Conservation (phyloP, 2,329 filamentous ascomycete species). For the Pestalotiopsis sp. region DNA sequence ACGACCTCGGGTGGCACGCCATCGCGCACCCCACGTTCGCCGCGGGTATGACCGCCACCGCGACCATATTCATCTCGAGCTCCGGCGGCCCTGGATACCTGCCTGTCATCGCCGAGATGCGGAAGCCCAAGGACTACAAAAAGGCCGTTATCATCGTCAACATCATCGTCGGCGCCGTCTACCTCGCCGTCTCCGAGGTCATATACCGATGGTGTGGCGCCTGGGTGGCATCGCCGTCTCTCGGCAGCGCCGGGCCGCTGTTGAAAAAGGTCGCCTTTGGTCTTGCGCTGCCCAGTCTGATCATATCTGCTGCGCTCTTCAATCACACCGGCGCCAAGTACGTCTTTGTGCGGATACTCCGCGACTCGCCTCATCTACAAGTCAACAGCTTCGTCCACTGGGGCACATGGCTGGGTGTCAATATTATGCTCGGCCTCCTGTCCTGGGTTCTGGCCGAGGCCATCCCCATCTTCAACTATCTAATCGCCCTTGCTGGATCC, state of each 20-base stretch:
- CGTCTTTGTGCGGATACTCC: conserved; percentile 35
- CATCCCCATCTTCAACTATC: conserved; percentile 19
- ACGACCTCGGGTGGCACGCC: conserved; percentile 58
- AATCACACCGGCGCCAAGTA: conserved; percentile 35
- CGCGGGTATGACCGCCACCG: conserved; percentile 56
- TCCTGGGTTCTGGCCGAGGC: conserved; percentile 16
- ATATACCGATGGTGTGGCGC: conserved; percentile 66
- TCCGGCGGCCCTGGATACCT: conserved; percentile 45
- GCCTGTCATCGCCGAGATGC: conserved; percentile 6
- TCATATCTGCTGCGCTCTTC: conserved; percentile 41
- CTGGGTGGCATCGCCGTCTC: conserved; percentile 64
- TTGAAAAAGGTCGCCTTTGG: conserved; percentile 67
- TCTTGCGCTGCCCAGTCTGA: conserved; percentile 56
- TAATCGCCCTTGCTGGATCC: conserved; percentile 15
- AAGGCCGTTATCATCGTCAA: neutral
- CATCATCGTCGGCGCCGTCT: neutral
- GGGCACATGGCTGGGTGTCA: conserved; percentile 31
- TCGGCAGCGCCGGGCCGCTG: conserved; percentile 60
- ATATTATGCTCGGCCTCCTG: conserved; percentile 18
- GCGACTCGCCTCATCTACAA: conserved; percentile 31
- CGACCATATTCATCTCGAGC: conserved; percentile 61
- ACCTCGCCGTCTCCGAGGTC: conserved; percentile 60
- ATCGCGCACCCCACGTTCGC: conserved; percentile 59
- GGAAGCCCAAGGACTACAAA: conserved; percentile 11
- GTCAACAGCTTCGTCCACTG: conserved; percentile 31